Conservation (phyloP, 2,329 filamentous ascomycete genomes). For the Westerdykella aurantiaca region DNA sequence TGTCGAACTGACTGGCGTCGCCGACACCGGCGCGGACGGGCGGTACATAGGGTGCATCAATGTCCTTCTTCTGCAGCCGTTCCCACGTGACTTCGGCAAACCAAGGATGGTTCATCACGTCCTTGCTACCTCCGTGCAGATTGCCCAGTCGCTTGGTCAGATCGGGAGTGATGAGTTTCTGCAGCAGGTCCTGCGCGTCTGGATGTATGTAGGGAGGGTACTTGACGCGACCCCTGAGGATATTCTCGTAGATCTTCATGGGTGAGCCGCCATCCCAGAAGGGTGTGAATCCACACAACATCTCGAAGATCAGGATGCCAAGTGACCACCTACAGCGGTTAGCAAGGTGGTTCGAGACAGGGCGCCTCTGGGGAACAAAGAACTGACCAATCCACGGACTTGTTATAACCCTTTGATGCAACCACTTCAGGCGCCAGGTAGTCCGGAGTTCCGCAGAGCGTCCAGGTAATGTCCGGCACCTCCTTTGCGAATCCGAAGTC, state of each 20-base stretch:
- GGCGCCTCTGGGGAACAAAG: slow-evolving; percentile 3
- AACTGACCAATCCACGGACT: slow-evolving; percentile 93
- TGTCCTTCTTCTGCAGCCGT: slow-evolving; percentile 86
- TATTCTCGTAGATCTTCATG: slow-evolving; percentile 99
- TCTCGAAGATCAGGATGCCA: slow-evolving; percentile 97
- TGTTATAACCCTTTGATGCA: slow-evolving; percentile 99
- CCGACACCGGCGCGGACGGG: slow-evolving; percentile 90
- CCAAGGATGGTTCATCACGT: slow-evolving; percentile 95
- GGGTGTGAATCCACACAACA: slow-evolving; percentile 97
- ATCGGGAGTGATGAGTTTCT: slow-evolving; percentile 89
- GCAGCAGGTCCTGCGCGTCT: slow-evolving; percentile 87
- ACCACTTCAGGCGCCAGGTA: slow-evolving; percentile 97
- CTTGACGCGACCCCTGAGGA: slow-evolving; percentile 90
- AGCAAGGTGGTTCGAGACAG: slow-evolving; percentile 6
- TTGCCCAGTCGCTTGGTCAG: slow-evolving; percentile 94
- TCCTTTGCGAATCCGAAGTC: slow-evolving; percentile 99
- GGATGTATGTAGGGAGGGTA: slow-evolving; percentile 94
- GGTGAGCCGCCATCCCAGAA: slow-evolving; percentile 98
- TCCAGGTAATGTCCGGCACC: slow-evolving; percentile 98
- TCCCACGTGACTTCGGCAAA: slow-evolving; percentile 99
- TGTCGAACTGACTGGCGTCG: slow-evolving; percentile 95
- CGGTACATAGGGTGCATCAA: slow-evolving; percentile 95
- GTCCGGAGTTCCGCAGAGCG: slow-evolving; percentile 92
- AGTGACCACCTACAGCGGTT: slow-evolving; percentile 80
- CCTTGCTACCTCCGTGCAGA: slow-evolving; percentile 79